A percentile compares a stretch with the other conserved stretches of the same genome.
Conservation (phyloP, 352 stramenopile species). For the Poterioochromonas sp. region DNA sequence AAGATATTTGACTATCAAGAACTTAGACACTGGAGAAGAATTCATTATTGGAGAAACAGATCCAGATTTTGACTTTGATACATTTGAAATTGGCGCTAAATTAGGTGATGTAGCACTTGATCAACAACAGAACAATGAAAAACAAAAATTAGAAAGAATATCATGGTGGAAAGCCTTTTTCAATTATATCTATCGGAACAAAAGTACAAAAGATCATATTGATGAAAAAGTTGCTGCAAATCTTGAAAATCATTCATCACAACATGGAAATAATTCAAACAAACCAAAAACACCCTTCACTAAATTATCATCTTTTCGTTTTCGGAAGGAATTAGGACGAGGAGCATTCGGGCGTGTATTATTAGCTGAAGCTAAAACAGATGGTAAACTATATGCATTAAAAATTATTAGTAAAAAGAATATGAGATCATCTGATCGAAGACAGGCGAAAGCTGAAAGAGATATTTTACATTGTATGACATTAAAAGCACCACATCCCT, state of each 20-base stretch:
- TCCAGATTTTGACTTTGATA: constrained; percentile 33
- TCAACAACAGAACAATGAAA: neutral
- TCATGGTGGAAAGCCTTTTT: neutral
- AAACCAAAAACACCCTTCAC: constrained; percentile 29
- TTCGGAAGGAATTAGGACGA: constrained; percentile 87
- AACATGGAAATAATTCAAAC: neutral
- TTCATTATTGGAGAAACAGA: constrained; percentile 30
- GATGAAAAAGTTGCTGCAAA: neutral
- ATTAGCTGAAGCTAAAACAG: constrained; percentile 23
- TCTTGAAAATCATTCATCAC: neutral
- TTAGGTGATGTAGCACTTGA: neutral
- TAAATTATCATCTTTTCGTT: constrained; percentile 58
- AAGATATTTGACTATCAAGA: constrained; percentile 6
- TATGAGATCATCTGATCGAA: neutral
- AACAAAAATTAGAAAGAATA: constrained; percentile 6
- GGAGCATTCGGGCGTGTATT: constrained; percentile 80
- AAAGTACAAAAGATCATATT: neutral
- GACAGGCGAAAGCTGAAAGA: constrained; percentile 86
- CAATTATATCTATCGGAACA: neutral
- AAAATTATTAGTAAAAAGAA: constrained; percentile 52
- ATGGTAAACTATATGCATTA: constrained; percentile 30
- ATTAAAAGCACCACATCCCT: constrained; percentile 63
- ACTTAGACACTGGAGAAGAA: constrained; percentile 26
- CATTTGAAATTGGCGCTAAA: constrained; percentile 24
- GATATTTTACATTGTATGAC: constrained; percentile 83